A percentile compares a stretch with the other conserved stretches of the same genome.
Conservation (phyloP, 805 yeast species). For the Candida boidinii region DNA sequence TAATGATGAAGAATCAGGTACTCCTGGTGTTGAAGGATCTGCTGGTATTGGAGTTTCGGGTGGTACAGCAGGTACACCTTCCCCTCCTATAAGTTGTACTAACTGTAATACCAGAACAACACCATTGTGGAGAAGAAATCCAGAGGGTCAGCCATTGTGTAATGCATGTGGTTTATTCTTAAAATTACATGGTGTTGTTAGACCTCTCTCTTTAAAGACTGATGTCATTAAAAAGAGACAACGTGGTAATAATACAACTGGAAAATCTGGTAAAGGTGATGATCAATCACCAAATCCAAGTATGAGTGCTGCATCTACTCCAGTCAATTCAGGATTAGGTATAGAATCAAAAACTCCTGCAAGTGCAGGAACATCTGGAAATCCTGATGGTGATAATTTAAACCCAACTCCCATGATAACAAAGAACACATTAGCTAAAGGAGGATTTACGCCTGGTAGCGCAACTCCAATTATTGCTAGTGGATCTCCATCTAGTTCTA, state of each 20-base stretch:
- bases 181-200: slow-evolving; percentile 89
- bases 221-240: slow-evolving; percentile 92
- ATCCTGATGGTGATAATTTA: slow-evolving; percentile 39
- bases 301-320: slow-evolving; percentile 13
- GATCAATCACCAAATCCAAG: slow-evolving; percentile 28
- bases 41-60: neutral
- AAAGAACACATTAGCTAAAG: slow-evolving; percentile 6
- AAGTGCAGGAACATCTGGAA: slow-evolving; percentile 10
- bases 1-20: neutral
- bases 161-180: slow-evolving; percentile 94
- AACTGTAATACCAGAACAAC: slow-evolving; percentile 91
- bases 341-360: slow-evolving; percentile 1
- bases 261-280: slow-evolving; percentile 8
- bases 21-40: neutral
- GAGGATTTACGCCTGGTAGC: neutral
- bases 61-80: slow-evolving; percentile 5
- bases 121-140: slow-evolving; percentile 91
- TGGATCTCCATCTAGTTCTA: too few relatives aligned
- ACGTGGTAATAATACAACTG: slow-evolving; percentile 30
- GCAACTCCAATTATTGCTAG: too few relatives aligned
- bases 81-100: slow-evolving; percentile 41
- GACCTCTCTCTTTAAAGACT: slow-evolving; percentile 85
- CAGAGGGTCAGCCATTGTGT: slow-evolving; percentile 87
- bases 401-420: slow-evolving; percentile 34
- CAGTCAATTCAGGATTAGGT: too few relatives aligned